Evolutionary conservation across 1,284 basidiomycete species (phyloP).

Genomic region (Polyporus tsugae): DNA sequence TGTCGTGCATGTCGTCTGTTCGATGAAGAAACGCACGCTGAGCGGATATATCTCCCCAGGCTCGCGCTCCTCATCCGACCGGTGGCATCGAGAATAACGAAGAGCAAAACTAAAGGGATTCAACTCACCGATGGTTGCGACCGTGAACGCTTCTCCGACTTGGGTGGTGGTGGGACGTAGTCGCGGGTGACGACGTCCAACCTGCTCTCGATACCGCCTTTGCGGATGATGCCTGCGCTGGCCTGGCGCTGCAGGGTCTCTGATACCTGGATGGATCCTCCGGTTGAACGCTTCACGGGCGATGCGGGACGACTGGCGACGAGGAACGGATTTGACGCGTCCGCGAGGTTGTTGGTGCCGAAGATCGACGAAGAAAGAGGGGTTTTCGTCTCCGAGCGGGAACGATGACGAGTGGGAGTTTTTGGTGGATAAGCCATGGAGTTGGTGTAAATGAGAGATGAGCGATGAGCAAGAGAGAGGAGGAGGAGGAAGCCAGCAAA

Average conservation of each 20-base stretch:
- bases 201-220: conserved; percentile 78
- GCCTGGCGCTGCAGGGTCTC: conserved; percentile 69
- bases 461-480: not conserved
- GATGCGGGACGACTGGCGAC: conserved; percentile 60
- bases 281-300: conserved; percentile 66
- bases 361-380: conserved; percentile 75
- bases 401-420: conserved; percentile 69
- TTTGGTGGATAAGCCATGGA: conserved; percentile 53
- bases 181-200: conserved; percentile 75
- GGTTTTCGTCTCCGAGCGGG: conserved; percentile 75
- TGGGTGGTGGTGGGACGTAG: conserved; percentile 58
- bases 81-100: not conserved
- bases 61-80: no score
- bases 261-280: conserved; percentile 56
- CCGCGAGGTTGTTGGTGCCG: conserved; percentile 58
- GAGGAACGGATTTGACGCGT: conserved; percentile 71
- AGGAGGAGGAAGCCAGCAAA: not conserved
- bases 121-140: conserved; percentile 67
- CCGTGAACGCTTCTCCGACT: conserved; percentile 73
- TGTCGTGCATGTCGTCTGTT: not conserved
- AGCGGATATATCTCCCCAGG: not conserved
- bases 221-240: conserved; percentile 70
- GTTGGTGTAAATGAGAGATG: not conserved
- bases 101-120: not conserved
- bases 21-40: not conserved